Evolutionary conservation across 805 yeast species (phyloP), one percentile per base, ranked within the genome.

Genomic region (Peterozyma xylosa): DNA sequence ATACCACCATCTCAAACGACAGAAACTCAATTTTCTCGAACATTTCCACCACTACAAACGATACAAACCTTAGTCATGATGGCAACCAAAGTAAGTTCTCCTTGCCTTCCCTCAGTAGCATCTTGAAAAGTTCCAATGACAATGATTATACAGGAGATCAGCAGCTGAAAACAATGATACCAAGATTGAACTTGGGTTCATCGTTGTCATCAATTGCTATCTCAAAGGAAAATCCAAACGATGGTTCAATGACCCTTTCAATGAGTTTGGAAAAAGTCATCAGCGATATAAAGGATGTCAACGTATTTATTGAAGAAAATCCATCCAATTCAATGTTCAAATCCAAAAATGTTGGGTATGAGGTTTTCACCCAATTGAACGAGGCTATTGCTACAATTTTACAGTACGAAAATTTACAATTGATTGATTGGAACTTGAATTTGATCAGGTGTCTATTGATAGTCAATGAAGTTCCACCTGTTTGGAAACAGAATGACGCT

Each of bases 341-440:
- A 21, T 11, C 15, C 15, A 5, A 41, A 16, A 54, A 51, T 33
- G 42, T 57, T 5, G 64, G 64, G 4, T 53, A 49, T 37, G 45
- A 36, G 30, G 58, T 57, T 11, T 59, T 54, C 44, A 46, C 45
- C 11, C 58, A 58, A 42, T 46, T 59, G 11, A 57, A 53, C 43
- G 45, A 48, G 3, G 50, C 39, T 46, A 17, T 36, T 50, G 29
- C 47, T 49, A 35, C 42, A 37, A 30, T 37, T 15, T 35, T 43
- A 27, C 39, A 42, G 39, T 10, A 21, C 17, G 39, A 39, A 30
- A 33, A 42, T 29, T 30, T 43, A 37, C 41, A 41, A 45, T 14
- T 74, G 11, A 62, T 74, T 11, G 79, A 73, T 52, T 74, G 79
- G 79, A 73, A 73, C 51, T 59, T 74, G 41, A 74, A 74, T 50